A percentile compares a stretch with the other conserved stretches of the same genome.
Evolutionary conservation across 768 basidiomycete species (phyloP).

Genomic region (Amanita rubescens): DNA sequence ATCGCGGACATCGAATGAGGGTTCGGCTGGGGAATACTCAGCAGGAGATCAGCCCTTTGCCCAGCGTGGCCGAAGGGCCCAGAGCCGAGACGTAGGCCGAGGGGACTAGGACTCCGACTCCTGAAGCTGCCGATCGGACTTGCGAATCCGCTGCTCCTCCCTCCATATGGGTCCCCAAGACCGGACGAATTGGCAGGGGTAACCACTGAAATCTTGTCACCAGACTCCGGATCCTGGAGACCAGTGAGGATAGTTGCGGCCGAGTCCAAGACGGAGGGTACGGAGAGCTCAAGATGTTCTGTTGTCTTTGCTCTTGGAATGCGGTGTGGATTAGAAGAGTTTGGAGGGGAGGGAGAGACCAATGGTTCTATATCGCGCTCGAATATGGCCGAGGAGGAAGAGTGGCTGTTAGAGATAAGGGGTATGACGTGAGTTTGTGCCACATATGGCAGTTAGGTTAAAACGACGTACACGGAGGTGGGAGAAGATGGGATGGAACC

Average conservation of each 20-base stretch:
- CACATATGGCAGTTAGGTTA: constrained; percentile 1
- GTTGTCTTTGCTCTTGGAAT: constrained; percentile 66
- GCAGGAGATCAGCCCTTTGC: constrained; percentile 35
- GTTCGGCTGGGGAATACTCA: constrained; percentile 33
- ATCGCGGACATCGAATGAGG: neutral
- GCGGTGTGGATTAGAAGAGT: constrained; percentile 54
- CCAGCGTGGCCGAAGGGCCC: constrained; percentile 9
- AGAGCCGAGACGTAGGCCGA: constrained; percentile 19
- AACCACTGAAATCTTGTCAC: constrained; percentile 56
- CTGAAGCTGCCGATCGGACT: constrained; percentile 65
- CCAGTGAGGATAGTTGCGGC: constrained; percentile 67
- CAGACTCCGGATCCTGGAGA: constrained; percentile 34
- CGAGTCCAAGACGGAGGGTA: constrained; percentile 79
- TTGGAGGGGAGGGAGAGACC: constrained; percentile 31
- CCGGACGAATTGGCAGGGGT: constrained; percentile 32
- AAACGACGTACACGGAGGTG: constrained; percentile 57
- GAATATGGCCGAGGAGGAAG: constrained; percentile 85
- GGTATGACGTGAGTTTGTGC: neutral
- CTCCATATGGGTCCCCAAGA: constrained; percentile 9
- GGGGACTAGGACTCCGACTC: constrained; percentile 61
- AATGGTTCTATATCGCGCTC: constrained; percentile 83
- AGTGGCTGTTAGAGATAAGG: constrained; percentile 33
- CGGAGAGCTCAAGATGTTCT: constrained; percentile 69
- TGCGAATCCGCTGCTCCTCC: constrained; percentile 46
- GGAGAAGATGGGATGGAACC: constrained; percentile 75